Conservation (phyloP, 139 green algal species). For the Picochlorum sp. region DNA sequence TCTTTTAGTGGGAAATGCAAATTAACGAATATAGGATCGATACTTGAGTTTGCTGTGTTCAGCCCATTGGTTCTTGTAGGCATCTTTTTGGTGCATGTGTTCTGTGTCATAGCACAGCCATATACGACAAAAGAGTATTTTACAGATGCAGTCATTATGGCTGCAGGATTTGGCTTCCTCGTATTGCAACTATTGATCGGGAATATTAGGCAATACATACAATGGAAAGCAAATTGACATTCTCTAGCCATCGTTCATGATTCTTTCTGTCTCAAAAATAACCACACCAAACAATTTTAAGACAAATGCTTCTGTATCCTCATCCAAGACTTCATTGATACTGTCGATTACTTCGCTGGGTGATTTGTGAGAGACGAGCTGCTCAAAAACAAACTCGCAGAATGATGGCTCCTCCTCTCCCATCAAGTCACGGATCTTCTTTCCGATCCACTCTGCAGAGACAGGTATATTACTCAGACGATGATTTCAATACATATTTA, state of each 20-base stretch:
- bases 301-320: constrained; percentile 77
- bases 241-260: neutral
- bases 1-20: too few species aligned
- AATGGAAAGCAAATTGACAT: neutral
- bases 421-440: constrained; percentile 66
- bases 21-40: too few species aligned
- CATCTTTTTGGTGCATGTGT: neutral
- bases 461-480: neutral
- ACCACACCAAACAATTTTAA: constrained; percentile 73
- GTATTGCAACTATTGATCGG: neutral
- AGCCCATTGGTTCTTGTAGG: constrained; percentile 1
- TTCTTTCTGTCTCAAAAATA: constrained; percentile 7
- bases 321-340: constrained; percentile 20
- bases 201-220: neutral
- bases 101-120: neutral
- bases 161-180: neutral
- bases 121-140: neutral
- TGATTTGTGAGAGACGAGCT: constrained; percentile 27
- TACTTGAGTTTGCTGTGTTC: neutral
- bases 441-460: constrained; percentile 56
- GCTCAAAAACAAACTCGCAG: constrained; percentile 47
- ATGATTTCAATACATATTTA: neutral
- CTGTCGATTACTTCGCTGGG: constrained; percentile 14
- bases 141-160: neutral
- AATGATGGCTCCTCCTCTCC: constrained; percentile 52